Percentiles rank a stretch among this genome's conserved stretches.
Conservation (phyloP, 371 early-diverging fungal genomes). For the Circinella minor region DNA sequence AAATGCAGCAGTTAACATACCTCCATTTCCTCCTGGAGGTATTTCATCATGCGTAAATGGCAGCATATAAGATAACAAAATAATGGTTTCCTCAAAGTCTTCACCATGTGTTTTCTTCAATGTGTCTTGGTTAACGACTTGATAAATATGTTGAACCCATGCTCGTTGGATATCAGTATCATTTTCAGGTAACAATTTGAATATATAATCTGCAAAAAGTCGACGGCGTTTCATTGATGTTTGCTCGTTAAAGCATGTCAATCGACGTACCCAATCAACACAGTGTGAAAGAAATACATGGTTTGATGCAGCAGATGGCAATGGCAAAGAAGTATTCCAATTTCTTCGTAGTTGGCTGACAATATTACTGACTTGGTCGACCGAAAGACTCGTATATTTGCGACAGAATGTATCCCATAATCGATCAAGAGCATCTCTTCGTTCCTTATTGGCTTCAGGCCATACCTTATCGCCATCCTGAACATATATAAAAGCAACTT, state of each 20-base stretch:
- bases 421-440: not conserved
- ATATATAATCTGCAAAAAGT: slow-evolving; percentile 10
- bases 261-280: slow-evolving; percentile 8
- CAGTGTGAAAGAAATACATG: not conserved
- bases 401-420: not conserved
- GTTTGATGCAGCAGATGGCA: not conserved
- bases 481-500: slow-evolving; percentile 15
- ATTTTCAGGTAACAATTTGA: slow-evolving; percentile 1
- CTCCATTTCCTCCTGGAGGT: not conserved
- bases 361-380: not conserved
- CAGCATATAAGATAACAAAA: not conserved
- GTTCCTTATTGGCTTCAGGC: slow-evolving; percentile 6
- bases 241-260: slow-evolving; percentile 9
- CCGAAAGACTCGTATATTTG: not conserved
- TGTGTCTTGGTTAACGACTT: slow-evolving; percentile 3
- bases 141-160: slow-evolving; percentile 13
- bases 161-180: not conserved
- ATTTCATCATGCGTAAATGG: not conserved
- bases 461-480: slow-evolving; percentile 14
- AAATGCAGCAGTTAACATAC: slow-evolving; percentile 1
- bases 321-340: slow-evolving; percentile 4
- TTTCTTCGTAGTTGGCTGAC: not conserved
- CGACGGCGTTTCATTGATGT: slow-evolving; percentile 8
- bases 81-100: slow-evolving; percentile 9
- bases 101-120: not conserved